Conservation (phyloP, 2,329 filamentous ascomycete genomes). For the Mycogone perniciosa region DNA sequence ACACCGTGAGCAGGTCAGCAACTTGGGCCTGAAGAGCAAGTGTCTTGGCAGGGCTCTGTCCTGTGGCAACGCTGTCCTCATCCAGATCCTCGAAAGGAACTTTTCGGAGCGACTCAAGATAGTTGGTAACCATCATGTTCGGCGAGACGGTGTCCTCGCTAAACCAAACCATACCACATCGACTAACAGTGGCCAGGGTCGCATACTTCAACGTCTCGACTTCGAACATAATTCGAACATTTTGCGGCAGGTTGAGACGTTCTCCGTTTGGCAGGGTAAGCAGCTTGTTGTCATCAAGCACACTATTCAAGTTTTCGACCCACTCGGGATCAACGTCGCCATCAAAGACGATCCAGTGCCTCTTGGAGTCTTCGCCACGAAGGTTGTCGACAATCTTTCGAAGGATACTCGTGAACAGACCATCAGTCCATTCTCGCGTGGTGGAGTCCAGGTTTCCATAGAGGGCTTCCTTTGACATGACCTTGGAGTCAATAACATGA, state of each 20-base stretch:
- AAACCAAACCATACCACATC: slow-evolving; percentile 99
- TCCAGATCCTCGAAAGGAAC: slow-evolving; percentile 92
- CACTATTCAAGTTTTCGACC: slow-evolving; percentile 99
- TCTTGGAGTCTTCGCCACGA: slow-evolving; percentile 90
- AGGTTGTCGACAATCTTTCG: slow-evolving; percentile 98
- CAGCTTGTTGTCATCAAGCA: slow-evolving; percentile 97
- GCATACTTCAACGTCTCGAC: slow-evolving; percentile 97
- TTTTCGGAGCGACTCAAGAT: slow-evolving; percentile 74
- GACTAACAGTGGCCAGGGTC: slow-evolving; percentile 95
- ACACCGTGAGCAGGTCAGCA: slow-evolving; percentile 69
- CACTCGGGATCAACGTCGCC: slow-evolving; percentile 98
- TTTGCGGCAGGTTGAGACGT: slow-evolving; percentile 85
- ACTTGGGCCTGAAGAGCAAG: slow-evolving; percentile 72
- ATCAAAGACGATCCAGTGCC: slow-evolving; percentile 99
- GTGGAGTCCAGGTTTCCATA: slow-evolving; percentile 96
- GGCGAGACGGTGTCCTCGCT: slow-evolving; percentile 95
- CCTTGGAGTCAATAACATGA: slow-evolving; percentile 98
- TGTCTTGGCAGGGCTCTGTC: slow-evolving; percentile 70
- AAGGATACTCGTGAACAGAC: slow-evolving; percentile 93
- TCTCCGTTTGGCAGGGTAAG: slow-evolving; percentile 96
- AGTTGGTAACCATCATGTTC: slow-evolving; percentile 87
- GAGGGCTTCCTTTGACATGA: slow-evolving; percentile 98
- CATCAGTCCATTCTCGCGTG: slow-evolving; percentile 97
- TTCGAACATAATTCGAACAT: slow-evolving; percentile 99
- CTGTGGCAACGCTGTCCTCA: slow-evolving; percentile 75